A percentile compares a stretch with the other conserved stretches of the same genome.
These are phyloP conservation scores for Anisogramma anomala DNA, from an alignment of 2,329 filamentous ascomycete species.

Conservation along the genomic window DNA sequence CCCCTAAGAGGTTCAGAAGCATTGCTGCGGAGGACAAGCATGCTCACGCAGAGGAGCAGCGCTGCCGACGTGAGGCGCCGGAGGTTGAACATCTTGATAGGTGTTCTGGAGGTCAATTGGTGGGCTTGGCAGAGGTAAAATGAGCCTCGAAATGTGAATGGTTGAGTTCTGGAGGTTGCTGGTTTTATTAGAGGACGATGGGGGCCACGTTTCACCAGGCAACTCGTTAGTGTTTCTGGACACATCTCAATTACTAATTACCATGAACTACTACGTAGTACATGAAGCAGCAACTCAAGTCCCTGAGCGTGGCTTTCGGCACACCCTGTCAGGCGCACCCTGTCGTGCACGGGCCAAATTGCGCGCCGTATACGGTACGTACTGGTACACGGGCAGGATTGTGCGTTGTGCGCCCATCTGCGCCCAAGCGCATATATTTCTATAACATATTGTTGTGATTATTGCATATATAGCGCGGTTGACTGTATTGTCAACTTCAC, in stretches of 20 bases:
- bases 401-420: too few species aligned
- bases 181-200: conserved; percentile 2
- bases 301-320: too few species aligned
- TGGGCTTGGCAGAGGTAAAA: neutral
- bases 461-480: too few species aligned
- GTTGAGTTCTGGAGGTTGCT: conserved; percentile 10
- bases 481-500: too few species aligned
- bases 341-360: too few species aligned
- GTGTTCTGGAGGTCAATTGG: conserved; percentile 6
- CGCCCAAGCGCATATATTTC: too few species aligned
- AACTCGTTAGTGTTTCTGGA: neutral
- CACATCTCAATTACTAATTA: too few species aligned
- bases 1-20: conserved; percentile 70
- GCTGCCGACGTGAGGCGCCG: conserved; percentile 60
- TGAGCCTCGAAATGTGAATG: neutral
- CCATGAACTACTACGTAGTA: too few species aligned
- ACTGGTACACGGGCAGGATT: too few species aligned
- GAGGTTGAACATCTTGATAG: conserved; percentile 58
- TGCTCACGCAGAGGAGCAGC: conserved; percentile 62
- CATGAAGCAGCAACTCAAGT: conserved; percentile 10
- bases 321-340: too few species aligned
- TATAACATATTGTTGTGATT: too few species aligned
- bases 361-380: too few species aligned
- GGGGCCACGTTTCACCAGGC: conserved; percentile 13
- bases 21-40: conserved; percentile 65